Conservation (phyloP, 345 rosid genomes). For the Pelargonium nanum region DNA sequence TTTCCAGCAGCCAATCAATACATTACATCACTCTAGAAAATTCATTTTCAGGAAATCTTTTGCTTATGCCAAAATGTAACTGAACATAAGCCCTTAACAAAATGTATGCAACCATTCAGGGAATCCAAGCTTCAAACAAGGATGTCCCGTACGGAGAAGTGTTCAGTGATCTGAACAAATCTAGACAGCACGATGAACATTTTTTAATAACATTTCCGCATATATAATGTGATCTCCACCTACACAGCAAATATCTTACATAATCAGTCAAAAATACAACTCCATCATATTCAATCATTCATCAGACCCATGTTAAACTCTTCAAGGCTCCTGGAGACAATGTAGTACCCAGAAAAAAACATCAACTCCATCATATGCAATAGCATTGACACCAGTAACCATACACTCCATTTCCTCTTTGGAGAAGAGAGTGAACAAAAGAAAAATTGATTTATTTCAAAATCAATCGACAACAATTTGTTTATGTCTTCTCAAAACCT, state of each 20-base stretch:
- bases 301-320: too few species aligned
- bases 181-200: neutral
- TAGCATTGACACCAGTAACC: neutral
- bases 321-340: neutral
- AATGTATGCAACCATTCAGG: too few species aligned
- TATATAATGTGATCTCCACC: neutral
- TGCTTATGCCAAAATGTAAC: too few species aligned
- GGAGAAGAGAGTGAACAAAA: neutral
- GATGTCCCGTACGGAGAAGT: too few species aligned
- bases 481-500: neutral
- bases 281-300: too few species aligned
- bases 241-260: neutral
- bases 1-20: conserved; percentile 1
- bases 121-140: too few species aligned
- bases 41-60: neutral
- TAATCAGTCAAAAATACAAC: neutral
- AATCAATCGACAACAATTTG: neutral
- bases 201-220: neutral
- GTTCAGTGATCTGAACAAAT: neutral
- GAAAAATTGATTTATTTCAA: neutral
- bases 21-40: neutral
- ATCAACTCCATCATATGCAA: neutral
- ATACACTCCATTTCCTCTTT: neutral
- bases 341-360: neutral
- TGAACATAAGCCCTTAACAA: neutral